Evolutionary conservation across 2,329 filamentous ascomycete species (phyloP).

Genomic region (Aureobasidium leucospermi): DNA sequence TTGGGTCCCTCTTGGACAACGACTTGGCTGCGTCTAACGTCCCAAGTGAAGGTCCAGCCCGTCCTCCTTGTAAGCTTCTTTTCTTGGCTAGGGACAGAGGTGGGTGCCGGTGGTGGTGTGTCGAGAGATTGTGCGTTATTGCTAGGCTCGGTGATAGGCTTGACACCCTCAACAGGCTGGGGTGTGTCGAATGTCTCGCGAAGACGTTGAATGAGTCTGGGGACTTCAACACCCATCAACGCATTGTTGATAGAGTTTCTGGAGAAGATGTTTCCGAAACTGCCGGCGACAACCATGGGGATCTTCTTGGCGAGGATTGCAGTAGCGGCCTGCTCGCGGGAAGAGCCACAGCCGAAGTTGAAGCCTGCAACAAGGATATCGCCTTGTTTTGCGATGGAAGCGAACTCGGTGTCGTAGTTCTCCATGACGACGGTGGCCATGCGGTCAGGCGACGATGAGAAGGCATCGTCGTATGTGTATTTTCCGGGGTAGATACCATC

Average conservation of each 20-base stretch:
- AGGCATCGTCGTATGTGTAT: conserved; percentile 84
- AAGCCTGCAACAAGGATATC: conserved; percentile 82
- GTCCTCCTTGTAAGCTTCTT: conserved; percentile 63
- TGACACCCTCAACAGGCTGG: conserved; percentile 21
- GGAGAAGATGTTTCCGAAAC: conserved; percentile 77
- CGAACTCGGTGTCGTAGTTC: conserved; percentile 78
- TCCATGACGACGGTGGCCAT: conserved; percentile 92
- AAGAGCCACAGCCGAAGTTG: conserved; percentile 82
- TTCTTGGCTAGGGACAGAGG: conserved; percentile 31
- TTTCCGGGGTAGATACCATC: conserved; percentile 89
- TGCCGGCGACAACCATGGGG: conserved; percentile 70
- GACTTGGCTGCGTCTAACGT: conserved; percentile 65
- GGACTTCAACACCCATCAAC: conserved; percentile 64
- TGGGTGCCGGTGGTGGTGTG: conserved; percentile 37
- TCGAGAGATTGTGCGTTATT: conserved; percentile 45
- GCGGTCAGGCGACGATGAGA: conserved; percentile 61
- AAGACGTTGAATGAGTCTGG: conserved; percentile 57
- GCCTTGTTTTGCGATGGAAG: conserved; percentile 52
- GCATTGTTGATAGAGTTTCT: conserved; percentile 76
- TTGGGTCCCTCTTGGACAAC: conserved; percentile 61
- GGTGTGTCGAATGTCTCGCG: conserved; percentile 49
- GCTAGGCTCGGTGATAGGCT: conserved; percentile 44
- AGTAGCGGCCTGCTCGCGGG: conserved; percentile 81
- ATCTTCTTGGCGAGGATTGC: conserved; percentile 76
- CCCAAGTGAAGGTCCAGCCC: conserved; percentile 78